These are phyloP conservation scores for Austroboletus niveus DNA, from an alignment of 1,284 basidiomycete genomes.

Conservation along the genomic window DNA sequence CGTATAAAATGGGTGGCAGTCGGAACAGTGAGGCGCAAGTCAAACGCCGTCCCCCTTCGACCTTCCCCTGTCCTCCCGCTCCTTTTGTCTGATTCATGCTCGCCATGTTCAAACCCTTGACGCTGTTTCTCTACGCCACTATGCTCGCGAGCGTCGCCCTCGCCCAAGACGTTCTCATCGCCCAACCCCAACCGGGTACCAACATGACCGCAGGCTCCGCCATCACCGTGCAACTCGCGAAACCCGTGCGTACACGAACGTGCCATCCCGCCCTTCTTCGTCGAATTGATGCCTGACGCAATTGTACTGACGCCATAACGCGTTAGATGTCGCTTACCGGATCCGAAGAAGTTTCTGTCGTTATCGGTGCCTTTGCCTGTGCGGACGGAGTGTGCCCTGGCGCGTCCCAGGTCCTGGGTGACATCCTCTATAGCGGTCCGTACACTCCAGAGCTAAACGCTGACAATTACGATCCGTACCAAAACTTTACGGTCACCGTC, in stretches of 20 bases:
- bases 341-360: constrained; percentile 44
- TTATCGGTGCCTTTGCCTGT: constrained; percentile 42
- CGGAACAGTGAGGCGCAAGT: neutral
- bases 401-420: constrained; percentile 37
- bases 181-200: constrained; percentile 34
- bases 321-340: constrained; percentile 22
- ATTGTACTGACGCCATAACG: constrained; percentile 18
- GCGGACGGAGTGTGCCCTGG: neutral
- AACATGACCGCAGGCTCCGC: constrained; percentile 35
- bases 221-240: constrained; percentile 43
- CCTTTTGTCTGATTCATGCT: neutral
- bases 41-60: neutral
- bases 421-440: constrained; percentile 43
- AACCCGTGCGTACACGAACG: constrained; percentile 37
- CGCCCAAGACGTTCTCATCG: constrained; percentile 43
- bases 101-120: constrained; percentile 13
- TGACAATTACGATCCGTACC: constrained; percentile 36
- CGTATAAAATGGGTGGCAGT: neutral
- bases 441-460: constrained; percentile 36
- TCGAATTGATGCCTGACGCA: too few relatives aligned
- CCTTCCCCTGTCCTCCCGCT: neutral
- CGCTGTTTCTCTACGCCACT: constrained; percentile 7
- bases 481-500: constrained; percentile 52
- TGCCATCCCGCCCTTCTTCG: neutral
- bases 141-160: constrained; percentile 19